Conservation (phyloP, 1,139 yeast genomes). For the Hansenula lynferdii region DNA sequence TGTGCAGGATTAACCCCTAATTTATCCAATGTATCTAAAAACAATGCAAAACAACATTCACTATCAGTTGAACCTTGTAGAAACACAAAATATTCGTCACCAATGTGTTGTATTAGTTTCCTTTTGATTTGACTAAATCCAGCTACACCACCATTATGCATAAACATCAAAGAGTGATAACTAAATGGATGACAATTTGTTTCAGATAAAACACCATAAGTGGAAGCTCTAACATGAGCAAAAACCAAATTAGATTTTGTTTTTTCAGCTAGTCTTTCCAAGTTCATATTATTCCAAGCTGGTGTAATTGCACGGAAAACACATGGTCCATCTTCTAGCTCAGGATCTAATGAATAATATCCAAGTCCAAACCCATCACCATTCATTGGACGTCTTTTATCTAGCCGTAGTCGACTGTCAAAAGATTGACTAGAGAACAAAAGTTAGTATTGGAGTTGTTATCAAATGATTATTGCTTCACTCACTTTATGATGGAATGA, state of each 20-base stretch:
- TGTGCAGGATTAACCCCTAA: conserved; percentile 71
- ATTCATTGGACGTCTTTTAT: conserved; percentile 81
- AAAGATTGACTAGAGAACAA: conserved; percentile 59
- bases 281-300: conserved; percentile 94
- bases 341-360: conserved; percentile 66
- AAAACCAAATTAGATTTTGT: conserved; percentile 81
- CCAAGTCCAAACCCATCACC: conserved; percentile 99
- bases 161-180: conserved; percentile 82
- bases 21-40: conserved; percentile 67
- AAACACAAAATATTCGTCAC: conserved; percentile 71
- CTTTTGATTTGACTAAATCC: conserved; percentile 72
- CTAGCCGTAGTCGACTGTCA: conserved; percentile 83
- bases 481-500: conserved; percentile 82
- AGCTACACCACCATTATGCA: conserved; percentile 95
- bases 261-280: conserved; percentile 80
- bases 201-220: conserved; percentile 90
- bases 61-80: conserved; percentile 95
- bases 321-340: conserved; percentile 61
- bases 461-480: neutral
- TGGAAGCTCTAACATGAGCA: conserved; percentile 95
- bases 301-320: conserved; percentile 93
- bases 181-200: conserved; percentile 96
- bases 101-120: conserved; percentile 61
- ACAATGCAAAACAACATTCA: conserved; percentile 91
- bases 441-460: neutral